Evolutionary conservation across 768 basidiomycete species (phyloP).

Genomic region (Leucosporidium yakuticum): DNA sequence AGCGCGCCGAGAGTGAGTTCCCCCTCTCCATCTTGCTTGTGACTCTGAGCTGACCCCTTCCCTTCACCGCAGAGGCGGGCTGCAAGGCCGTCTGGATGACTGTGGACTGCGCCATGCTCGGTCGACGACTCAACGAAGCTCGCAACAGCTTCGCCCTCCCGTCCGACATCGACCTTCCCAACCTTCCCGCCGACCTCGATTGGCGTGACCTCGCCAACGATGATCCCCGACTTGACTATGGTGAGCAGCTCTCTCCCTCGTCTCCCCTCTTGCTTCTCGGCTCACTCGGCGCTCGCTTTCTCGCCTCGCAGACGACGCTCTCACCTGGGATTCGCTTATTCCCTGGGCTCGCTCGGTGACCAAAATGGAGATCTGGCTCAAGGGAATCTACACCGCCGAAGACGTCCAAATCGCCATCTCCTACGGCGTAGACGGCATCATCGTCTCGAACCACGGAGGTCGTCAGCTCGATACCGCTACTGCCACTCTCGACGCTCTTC

Average conservation of each 20-base stretch:
- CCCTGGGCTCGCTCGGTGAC: slow-evolving; percentile 2
- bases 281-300: slow-evolving; percentile 4
- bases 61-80: slow-evolving; percentile 5
- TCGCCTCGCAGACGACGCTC: background rate
- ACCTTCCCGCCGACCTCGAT: background rate
- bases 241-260: background rate
- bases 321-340: background rate
- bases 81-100: slow-evolving; percentile 43
- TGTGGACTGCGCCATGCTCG: slow-evolving; percentile 43
- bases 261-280: slow-evolving; percentile 23
- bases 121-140: slow-evolving; percentile 9
- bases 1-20: slow-evolving; percentile 7
- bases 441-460: slow-evolving; percentile 40
- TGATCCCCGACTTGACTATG: background rate
- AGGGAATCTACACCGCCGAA: slow-evolving; percentile 41
- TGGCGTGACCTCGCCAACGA: background rate
- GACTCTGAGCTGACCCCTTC: too few species aligned
- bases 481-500: slow-evolving; percentile 38
- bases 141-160: slow-evolving; percentile 13
- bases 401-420: slow-evolving; percentile 38
- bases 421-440: slow-evolving; percentile 35
- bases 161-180: background rate
- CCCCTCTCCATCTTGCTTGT: background rate
- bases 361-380: slow-evolving; percentile 41
- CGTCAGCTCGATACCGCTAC: slow-evolving; percentile 35